Conservation (phyloP, 345 rosid species). For the Clausena lansium region DNA sequence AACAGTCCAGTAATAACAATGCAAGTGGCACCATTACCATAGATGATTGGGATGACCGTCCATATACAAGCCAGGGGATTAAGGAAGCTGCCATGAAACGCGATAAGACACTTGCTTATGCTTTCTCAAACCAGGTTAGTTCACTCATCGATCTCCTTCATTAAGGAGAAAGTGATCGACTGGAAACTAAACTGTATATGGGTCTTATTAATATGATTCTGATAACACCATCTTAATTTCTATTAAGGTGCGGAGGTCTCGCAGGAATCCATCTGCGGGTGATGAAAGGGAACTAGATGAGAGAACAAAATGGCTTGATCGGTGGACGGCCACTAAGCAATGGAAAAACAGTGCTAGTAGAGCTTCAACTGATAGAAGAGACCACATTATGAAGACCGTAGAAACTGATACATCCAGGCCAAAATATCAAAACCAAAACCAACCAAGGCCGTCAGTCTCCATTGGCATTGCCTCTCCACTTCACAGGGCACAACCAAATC, state of each 20-base stretch:
- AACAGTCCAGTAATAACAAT: constrained; percentile 76
- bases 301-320: constrained; percentile 72
- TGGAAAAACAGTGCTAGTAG: constrained; percentile 46
- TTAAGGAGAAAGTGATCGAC: too few relatives aligned
- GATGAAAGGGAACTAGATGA: constrained; percentile 51
- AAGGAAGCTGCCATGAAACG: constrained; percentile 57
- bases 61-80: constrained; percentile 39
- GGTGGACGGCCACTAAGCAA: constrained; percentile 80
- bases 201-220: too few relatives aligned
- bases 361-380: constrained; percentile 44
- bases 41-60: constrained; percentile 58
- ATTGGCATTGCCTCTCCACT: constrained; percentile 30
- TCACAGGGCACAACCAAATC: constrained; percentile 21
- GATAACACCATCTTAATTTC: background rate
- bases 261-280: constrained; percentile 56
- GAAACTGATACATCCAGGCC: constrained; percentile 48
- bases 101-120: constrained; percentile 62
- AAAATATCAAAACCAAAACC: constrained; percentile 19
- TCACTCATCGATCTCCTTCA: background rate
- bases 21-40: constrained; percentile 47
- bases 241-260: constrained; percentile 57
- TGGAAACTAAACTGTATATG: too few relatives aligned
- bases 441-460: constrained; percentile 12
- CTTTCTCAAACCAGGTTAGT: constrained; percentile 70
- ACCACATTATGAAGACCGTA: constrained; percentile 41